Percentiles rank a stretch among this genome's conserved stretches.
These are phyloP conservation scores for Melampsora occidentalis DNA, from an alignment of 1,284 basidiomycete genomes.

Conservation along the genomic window DNA sequence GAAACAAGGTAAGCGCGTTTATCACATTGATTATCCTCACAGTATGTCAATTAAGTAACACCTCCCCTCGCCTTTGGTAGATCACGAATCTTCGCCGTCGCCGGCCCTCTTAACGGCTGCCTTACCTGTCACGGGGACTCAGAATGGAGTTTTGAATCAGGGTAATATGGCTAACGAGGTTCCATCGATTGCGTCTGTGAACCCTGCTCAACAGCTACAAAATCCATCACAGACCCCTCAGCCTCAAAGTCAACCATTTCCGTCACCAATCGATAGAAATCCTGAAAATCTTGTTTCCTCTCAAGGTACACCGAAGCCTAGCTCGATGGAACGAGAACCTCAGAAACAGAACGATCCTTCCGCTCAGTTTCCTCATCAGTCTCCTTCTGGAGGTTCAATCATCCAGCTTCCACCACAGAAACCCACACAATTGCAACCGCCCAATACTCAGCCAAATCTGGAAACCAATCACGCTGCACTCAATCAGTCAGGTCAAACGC, in stretches of 20 bases:
- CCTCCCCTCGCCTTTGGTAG: constrained; percentile 3
- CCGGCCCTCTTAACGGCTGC: not conserved
- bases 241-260: not conserved
- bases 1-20: constrained; percentile 20
- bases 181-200: too few species aligned
- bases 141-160: constrained; percentile 9
- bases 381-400: constrained; percentile 24
- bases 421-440: constrained; percentile 10
- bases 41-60: not conserved
- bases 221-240: not conserved
- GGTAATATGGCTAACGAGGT: not conserved
- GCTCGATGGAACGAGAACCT: too few species aligned
- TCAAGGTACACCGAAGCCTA: not conserved
- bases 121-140: constrained; percentile 11
- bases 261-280: not conserved
- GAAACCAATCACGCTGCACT: too few species aligned
- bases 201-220: not conserved
- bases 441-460: not conserved
- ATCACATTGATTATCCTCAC: not conserved
- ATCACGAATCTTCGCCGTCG: constrained; percentile 19
- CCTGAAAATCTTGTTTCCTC: not conserved
- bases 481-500: not conserved
- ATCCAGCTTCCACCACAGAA: constrained; percentile 10
- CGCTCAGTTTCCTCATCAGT: constrained; percentile 2
- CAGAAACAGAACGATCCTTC: not conserved